Base-by-base conservation (phyloP, 805 yeast genomes). In the Schizosaccharomyces lindneri region DNA sequence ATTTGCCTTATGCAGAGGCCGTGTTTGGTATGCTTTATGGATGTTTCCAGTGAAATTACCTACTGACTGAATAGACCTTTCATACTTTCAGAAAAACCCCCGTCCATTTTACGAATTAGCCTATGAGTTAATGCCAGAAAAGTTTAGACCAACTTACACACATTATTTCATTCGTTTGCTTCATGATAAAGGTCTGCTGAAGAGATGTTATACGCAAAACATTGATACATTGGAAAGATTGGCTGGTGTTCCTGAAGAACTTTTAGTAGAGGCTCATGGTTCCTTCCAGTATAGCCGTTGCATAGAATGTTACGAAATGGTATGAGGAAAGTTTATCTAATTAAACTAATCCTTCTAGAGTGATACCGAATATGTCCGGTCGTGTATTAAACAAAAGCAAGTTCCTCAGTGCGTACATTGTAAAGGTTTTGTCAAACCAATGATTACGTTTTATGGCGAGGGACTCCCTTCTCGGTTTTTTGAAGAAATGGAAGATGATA, bases 1-100 rank as follows among this genome's bases (percentile, higher is more conserved):
- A 85, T 43, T 73, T 90, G 60, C 97, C 97, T 5, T 88, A 80
- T 69, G 93, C 97, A 0, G 98, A 90, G 69, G 97, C 97, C 0
- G 96, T 90, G 1, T 90, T 90, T 70, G 97, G 89, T 68, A 83
- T 90, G 51, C 21, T 46, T 17, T 13, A 36, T 11, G 13, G 41
- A 13, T 7, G 9, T 11, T 36, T 11, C 41, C 32, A 31, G 7
- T 36, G 41, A 3, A 36, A 36, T 6, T 13, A 13, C 13, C 32
- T 31, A 9, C 41, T 36, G 11, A 36, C 41, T 36, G 41, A 36
- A 13, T 21, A 46, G 51, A 51, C 36, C 36, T 51, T 55, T 89
- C 83, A 21, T 90, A 79, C 69, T 87, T 87, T 71, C 73, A 77
- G 59, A 75, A 84, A 62, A 78, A 79, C 61, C 97, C 97, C 0